Evolutionary conservation across 169 alveolate genomes (phyloP).

Genomic region (Hepatocystis sp.): DNA sequence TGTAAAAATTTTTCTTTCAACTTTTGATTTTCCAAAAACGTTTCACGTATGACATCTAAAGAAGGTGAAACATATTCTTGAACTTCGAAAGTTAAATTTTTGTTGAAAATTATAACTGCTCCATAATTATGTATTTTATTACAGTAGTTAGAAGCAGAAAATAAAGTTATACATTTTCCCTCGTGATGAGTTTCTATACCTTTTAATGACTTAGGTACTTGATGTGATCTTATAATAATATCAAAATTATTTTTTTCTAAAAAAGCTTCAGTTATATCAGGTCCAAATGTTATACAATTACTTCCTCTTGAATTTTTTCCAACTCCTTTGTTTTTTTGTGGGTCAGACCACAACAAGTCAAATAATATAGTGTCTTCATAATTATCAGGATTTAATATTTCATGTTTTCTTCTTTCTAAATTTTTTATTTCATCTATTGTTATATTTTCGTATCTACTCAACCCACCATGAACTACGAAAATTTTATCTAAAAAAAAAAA

Average conservation of each 20-base stretch:
- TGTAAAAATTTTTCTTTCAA: constrained; percentile 78
- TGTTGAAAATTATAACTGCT: constrained; percentile 87
- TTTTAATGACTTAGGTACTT: constrained; percentile 90
- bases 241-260: constrained; percentile 89
- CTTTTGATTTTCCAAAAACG: constrained; percentile 79
- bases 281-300: constrained; percentile 93
- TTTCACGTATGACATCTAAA: constrained; percentile 82
- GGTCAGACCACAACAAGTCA: constrained; percentile 94
- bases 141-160: constrained; percentile 94
- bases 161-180: constrained; percentile 91
- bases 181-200: constrained; percentile 91
- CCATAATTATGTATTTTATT: constrained; percentile 92
- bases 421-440: constrained; percentile 87
- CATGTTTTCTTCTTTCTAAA: constrained; percentile 89
- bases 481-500: constrained; percentile 45
- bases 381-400: constrained; percentile 90
- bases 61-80: constrained; percentile 92
- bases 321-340: constrained; percentile 88
- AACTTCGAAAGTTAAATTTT: constrained; percentile 87
- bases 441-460: constrained; percentile 90
- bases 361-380: constrained; percentile 90
- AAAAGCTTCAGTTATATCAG: constrained; percentile 92
- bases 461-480: constrained; percentile 93
- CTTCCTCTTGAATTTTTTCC: constrained; percentile 91
- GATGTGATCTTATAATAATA: constrained; percentile 93